Evolutionary conservation across 1,284 basidiomycete species (phyloP).

Genomic region (Moniliophthora roreri): DNA sequence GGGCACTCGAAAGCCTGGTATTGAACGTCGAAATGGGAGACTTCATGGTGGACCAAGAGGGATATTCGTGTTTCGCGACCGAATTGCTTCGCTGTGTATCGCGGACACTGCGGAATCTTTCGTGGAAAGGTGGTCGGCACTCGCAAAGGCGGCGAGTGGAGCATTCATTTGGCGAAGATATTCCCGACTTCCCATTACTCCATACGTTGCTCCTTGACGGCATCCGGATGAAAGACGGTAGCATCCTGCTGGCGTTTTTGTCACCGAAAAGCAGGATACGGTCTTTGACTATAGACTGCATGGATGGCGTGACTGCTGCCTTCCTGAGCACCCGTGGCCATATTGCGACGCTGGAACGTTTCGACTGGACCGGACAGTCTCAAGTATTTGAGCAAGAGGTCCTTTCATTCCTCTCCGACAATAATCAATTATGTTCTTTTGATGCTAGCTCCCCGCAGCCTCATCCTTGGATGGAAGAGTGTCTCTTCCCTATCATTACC

Average conservation of each 20-base stretch:
- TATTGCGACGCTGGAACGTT: conserved; percentile 21
- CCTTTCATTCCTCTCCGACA: conserved; percentile 22
- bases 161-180: conserved; percentile 10
- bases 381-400: conserved; percentile 17
- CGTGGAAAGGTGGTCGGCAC: conserved; percentile 20
- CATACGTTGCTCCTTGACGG: conserved; percentile 21
- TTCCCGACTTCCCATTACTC: conserved; percentile 19
- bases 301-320: conserved; percentile 7
- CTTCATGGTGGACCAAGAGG: neutral
- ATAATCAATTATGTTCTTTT: conserved; percentile 26
- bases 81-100: conserved; percentile 17
- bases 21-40: conserved; percentile 11
- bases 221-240: conserved; percentile 14
- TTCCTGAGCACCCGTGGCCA: conserved; percentile 23
- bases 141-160: neutral
- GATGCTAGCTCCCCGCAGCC: conserved; percentile 18
- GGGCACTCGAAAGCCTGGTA: conserved; percentile 22
- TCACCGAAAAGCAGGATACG: conserved; percentile 16
- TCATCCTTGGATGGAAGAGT: conserved; percentile 16
- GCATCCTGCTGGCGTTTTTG: conserved; percentile 20
- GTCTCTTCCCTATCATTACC: conserved; percentile 20
- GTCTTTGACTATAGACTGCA: conserved; percentile 23
- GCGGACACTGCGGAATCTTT: conserved; percentile 21
- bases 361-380: conserved; percentile 21
- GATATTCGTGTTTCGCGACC: conserved; percentile 13